These are phyloP conservation scores for Naganishia vaughanmartiniae DNA, from an alignment of 768 basidiomycete genomes.

Conservation along the genomic window DNA sequence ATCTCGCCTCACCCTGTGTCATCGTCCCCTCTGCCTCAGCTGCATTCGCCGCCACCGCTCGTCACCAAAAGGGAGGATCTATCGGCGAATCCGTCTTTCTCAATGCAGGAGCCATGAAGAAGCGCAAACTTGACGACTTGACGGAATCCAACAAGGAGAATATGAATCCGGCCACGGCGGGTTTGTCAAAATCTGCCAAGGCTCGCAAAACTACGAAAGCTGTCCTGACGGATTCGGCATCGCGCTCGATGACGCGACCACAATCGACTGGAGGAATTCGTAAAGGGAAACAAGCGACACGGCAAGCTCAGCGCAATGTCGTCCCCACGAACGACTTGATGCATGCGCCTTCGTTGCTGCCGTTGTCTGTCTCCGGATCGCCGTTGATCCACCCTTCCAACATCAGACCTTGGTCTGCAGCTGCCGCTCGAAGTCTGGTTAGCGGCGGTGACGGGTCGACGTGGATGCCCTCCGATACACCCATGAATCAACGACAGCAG, in stretches of 20 bases:
- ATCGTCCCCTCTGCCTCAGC: constrained; percentile 2
- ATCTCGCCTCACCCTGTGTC: constrained; percentile 15
- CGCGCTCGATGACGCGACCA: not conserved
- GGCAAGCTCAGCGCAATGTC: not conserved
- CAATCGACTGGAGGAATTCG: constrained; percentile 8
- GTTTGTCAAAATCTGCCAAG: not conserved
- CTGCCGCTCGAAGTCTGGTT: not conserved
- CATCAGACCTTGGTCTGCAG: constrained; percentile 1
- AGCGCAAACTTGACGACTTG: constrained; percentile 8
- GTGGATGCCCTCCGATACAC: constrained; percentile 1
- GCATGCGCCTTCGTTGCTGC: not conserved
- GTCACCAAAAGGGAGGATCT: constrained; percentile 8
- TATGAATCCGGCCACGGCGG: not conserved
- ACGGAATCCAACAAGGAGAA: constrained; percentile 17
- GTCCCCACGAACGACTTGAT: too few species aligned
- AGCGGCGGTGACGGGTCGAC: not conserved
- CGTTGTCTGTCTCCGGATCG: not conserved
- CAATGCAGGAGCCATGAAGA: constrained; percentile 8
- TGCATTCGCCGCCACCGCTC: not conserved
- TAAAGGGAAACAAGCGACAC: not conserved
- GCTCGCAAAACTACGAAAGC: not conserved
- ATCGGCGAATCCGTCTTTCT: constrained; percentile 23
- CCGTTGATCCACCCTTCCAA: constrained; percentile 3
- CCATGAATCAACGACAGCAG: constrained; percentile 20
- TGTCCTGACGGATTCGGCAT: not conserved